These are phyloP conservation scores for Trichoderma aggressivum DNA, from an alignment of 2,329 filamentous ascomycete genomes.

Conservation along the genomic window DNA sequence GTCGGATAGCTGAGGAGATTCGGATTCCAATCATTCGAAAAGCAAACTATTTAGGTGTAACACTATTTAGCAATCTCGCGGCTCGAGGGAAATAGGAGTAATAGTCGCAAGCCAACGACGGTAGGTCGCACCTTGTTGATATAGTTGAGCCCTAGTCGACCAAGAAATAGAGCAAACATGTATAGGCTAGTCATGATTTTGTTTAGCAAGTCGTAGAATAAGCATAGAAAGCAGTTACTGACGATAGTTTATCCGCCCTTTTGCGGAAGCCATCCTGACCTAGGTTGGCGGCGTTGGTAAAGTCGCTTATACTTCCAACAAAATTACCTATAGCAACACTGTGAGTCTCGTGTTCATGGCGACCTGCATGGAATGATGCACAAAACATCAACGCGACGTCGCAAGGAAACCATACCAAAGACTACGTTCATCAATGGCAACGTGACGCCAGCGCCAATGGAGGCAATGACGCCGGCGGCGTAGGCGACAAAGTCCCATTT, in stretches of 20 bases:
- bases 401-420: slow-evolving; percentile 41
- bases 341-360: background rate
- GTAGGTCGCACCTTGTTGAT: slow-evolving; percentile 46
- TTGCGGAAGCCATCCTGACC: slow-evolving; percentile 39
- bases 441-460: slow-evolving; percentile 52
- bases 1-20: slow-evolving; percentile 58
- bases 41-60: slow-evolving; percentile 41
- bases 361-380: background rate
- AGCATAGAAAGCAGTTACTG: slow-evolving; percentile 22
- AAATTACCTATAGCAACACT: slow-evolving; percentile 35
- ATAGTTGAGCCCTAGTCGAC: slow-evolving; percentile 61
- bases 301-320: slow-evolving; percentile 46
- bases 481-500: slow-evolving; percentile 50
- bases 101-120: background rate
- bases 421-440: slow-evolving; percentile 59
- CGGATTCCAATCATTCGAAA: slow-evolving; percentile 62
- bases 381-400: background rate
- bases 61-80: background rate
- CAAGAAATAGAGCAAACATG: slow-evolving; percentile 69
- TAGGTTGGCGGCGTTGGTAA: slow-evolving; percentile 29
- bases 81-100: background rate
- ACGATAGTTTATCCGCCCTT: slow-evolving; percentile 45
- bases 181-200: slow-evolving; percentile 48
- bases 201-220: background rate
- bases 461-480: slow-evolving; percentile 44